phyloP scores from a whole-genome alignment of 139 green algal genomes.

The Chlamydomonas applanata region DNA sequence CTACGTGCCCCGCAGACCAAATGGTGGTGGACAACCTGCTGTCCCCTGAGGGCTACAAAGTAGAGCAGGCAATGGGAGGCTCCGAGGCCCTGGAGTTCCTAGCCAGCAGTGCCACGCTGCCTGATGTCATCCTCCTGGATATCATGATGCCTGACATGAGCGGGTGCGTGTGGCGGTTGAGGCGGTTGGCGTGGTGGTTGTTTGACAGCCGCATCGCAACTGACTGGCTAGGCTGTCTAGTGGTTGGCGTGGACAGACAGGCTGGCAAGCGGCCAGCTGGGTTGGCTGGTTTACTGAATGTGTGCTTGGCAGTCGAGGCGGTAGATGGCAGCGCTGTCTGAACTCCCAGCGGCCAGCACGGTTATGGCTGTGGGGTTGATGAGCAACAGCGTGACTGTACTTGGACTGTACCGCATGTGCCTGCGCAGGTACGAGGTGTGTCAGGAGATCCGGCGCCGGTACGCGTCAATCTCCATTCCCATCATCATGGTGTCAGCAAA shows the following conservation, averaged over 20 bases:
- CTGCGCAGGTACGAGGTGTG: neutral
- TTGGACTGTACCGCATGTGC: too few species aligned
- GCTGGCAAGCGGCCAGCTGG: too few species aligned
- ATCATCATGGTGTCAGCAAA: constrained; percentile 55
- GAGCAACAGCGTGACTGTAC: too few species aligned
- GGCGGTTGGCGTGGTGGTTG: too few species aligned
- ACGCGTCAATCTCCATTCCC: constrained; percentile 26
- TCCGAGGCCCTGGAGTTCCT: constrained; percentile 33
- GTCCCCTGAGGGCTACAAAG: constrained; percentile 22
- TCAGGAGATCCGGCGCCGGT: constrained; percentile 25
- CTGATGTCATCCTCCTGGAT: constrained; percentile 67
- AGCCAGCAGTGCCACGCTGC: constrained; percentile 22
- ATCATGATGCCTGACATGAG: constrained; percentile 76
- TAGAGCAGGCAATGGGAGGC: constrained; percentile 29
- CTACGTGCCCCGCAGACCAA: constrained; percentile 24
- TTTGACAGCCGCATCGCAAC: too few species aligned
- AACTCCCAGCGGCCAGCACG: too few species aligned
- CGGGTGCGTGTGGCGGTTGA: constrained; percentile 47
- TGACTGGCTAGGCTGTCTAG: too few species aligned
- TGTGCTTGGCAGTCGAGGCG: too few species aligned
- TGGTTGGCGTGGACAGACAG: too few species aligned
- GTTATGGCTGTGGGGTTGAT: too few species aligned
- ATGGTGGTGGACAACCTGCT: constrained; percentile 36
- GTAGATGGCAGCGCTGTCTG: too few species aligned
- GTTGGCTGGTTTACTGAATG: too few species aligned